These are phyloP conservation scores for Physocladia obscura DNA, from an alignment of 192 early-diverging fungal species.

Conservation along the genomic window DNA sequence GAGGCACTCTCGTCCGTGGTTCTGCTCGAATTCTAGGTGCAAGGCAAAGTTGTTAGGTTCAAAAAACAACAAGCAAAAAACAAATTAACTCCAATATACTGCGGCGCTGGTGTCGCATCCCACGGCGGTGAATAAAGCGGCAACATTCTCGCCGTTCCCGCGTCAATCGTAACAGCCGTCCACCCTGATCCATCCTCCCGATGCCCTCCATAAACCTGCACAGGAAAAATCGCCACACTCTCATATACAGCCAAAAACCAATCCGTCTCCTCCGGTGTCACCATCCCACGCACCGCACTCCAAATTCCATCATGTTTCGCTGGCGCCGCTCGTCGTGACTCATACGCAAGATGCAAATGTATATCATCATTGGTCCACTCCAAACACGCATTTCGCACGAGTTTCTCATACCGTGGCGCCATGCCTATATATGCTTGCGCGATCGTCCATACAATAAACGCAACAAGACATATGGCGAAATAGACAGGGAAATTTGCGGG, in stretches of 20 bases:
- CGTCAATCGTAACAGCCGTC: conserved; percentile 15
- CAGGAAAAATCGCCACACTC: conserved; percentile 14
- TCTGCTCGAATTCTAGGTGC: too few relatives aligned
- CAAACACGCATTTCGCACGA: not conserved
- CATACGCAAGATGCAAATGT: conserved; percentile 20
- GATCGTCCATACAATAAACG: conserved; percentile 11
- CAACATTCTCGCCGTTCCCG: not conserved
- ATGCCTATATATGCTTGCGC: not conserved
- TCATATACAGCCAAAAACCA: conserved; percentile 7
- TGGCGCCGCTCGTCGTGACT: not conserved
- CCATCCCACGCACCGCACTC: not conserved
- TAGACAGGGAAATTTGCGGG: conserved; percentile 3
- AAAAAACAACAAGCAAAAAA: too few relatives aligned
- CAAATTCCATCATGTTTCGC: not conserved
- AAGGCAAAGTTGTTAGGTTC: too few relatives aligned
- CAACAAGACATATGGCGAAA: not conserved
- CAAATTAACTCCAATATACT: too few relatives aligned
- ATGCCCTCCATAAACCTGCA: not conserved
- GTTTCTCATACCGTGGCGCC: conserved; percentile 10
- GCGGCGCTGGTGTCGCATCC: conserved; percentile 23
- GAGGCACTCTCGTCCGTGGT: too few relatives aligned
- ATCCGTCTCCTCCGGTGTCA: conserved; percentile 7
- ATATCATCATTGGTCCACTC: conserved; percentile 15
- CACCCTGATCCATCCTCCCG: conserved; percentile 20
- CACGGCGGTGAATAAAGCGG: conserved; percentile 17